Conservation (phyloP, 75 land plant genomes). For the Adiantum capillusveneris region DNA sequence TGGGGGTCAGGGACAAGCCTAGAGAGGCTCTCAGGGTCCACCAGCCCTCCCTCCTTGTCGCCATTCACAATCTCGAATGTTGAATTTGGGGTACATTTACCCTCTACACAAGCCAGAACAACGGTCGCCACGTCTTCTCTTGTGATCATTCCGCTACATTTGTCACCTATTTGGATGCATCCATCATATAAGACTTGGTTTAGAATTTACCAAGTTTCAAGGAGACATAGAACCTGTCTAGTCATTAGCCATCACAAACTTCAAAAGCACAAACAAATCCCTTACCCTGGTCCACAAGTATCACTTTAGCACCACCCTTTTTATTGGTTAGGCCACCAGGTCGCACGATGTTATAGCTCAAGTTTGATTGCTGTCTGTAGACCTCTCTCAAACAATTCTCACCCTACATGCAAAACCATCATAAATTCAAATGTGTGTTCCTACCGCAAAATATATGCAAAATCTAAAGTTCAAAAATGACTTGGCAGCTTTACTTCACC, state of each 20-base stretch:
- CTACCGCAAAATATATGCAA: too few species aligned
- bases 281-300: constrained; percentile 28
- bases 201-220: not conserved
- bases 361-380: constrained; percentile 15
- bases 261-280: too few species aligned
- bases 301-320: constrained; percentile 18
- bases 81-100: constrained; percentile 22
- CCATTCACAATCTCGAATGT: constrained; percentile 21
- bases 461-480: too few species aligned
- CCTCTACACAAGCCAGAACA: constrained; percentile 25
- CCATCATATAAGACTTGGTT: too few species aligned
- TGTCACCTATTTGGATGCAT: too few species aligned
- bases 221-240: too few species aligned
- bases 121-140: constrained; percentile 22
- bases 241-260: too few species aligned
- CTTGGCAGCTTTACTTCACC: too few species aligned
- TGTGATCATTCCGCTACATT: constrained; percentile 15
- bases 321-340: constrained; percentile 25
- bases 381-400: constrained; percentile 25
- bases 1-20: constrained; percentile 10
- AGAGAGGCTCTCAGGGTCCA: constrained; percentile 7
- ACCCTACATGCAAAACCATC: constrained; percentile 12
- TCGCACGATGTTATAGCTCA: constrained; percentile 26
- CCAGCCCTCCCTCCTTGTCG: not conserved
- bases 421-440: too few species aligned